Evolutionary conservation across 306 rosid genomes (phyloP).

Genomic region (Cyclanthera cordifolia): DNA sequence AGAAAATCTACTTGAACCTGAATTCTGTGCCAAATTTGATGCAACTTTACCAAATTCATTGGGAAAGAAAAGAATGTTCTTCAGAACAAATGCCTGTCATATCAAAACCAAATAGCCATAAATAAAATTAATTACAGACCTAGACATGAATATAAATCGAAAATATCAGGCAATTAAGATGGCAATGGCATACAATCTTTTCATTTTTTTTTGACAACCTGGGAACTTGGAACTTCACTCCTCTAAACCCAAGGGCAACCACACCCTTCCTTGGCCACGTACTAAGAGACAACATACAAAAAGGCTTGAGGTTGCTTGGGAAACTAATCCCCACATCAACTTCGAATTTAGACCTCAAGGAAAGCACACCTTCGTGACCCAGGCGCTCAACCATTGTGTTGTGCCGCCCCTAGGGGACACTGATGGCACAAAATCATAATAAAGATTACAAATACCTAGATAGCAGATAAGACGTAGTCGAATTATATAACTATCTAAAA

Average conservation of each 20-base stretch:
- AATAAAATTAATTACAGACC: conserved; percentile 14
- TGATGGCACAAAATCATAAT: background rate
- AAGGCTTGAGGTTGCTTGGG: too few relatives aligned
- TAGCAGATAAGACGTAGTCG: background rate
- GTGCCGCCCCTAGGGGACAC: too few relatives aligned
- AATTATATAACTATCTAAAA: background rate
- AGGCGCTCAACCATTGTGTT: too few relatives aligned
- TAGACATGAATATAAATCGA: conserved; percentile 10
- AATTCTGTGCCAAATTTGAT: conserved; percentile 31
- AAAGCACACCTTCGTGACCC: too few relatives aligned
- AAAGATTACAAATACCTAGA: background rate
- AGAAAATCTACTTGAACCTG: conserved; percentile 33
- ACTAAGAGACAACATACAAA: too few relatives aligned
- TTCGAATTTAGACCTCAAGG: too few relatives aligned
- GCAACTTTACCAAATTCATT: conserved; percentile 41
- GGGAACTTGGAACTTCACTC: too few relatives aligned
- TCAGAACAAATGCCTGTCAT: conserved; percentile 84
- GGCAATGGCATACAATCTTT: too few relatives aligned
- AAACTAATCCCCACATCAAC: too few relatives aligned
- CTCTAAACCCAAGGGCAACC: too few relatives aligned
- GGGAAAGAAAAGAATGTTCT: conserved; percentile 62
- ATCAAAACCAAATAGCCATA: conserved; percentile 21
- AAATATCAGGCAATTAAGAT: background rate
- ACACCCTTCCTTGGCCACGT: too few relatives aligned
- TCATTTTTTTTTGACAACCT: too few relatives aligned